Percentiles rank a stretch among this genome's conserved stretches.
These are phyloP conservation scores for Chrysoporthe puriensis DNA, from an alignment of 2,329 filamentous ascomycete species.

Conservation along the genomic window DNA sequence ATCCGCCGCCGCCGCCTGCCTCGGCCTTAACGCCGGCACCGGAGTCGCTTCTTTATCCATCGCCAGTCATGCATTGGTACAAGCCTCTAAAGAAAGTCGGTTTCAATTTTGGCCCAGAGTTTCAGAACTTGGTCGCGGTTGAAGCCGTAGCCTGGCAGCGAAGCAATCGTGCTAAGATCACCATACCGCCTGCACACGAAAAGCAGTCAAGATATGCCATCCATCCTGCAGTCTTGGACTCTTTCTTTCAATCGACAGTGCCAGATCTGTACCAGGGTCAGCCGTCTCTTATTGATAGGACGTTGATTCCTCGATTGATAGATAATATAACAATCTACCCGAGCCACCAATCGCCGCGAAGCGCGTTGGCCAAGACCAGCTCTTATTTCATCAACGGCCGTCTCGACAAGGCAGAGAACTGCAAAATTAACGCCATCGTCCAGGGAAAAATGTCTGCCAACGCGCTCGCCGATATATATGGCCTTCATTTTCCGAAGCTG, in stretches of 20 bases:
- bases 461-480: not conserved
- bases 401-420: not conserved
- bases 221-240: slow-evolving; percentile 11
- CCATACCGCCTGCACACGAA: not conserved
- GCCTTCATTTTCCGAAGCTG: not conserved
- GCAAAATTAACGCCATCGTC: not conserved
- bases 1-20: not conserved
- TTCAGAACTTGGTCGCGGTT: not conserved
- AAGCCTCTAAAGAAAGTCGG: not conserved
- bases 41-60: not conserved
- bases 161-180: not conserved
- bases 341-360: not conserved
- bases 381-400: not conserved
- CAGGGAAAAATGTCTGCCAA: not conserved
- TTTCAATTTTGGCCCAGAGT: slow-evolving; percentile 7
- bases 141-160: slow-evolving; percentile 2
- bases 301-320: not conserved
- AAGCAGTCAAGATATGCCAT: slow-evolving; percentile 5
- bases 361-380: not conserved
- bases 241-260: not conserved
- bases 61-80: slow-evolving; percentile 1
- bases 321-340: not conserved
- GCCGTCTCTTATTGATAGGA: not conserved
- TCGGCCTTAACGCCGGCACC: not conserved
- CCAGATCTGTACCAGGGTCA: not conserved